A percentile compares a stretch with the other conserved stretches of the same genome.
Conservation (phyloP, 768 basidiomycete species). For the Grammothele lineata region DNA sequence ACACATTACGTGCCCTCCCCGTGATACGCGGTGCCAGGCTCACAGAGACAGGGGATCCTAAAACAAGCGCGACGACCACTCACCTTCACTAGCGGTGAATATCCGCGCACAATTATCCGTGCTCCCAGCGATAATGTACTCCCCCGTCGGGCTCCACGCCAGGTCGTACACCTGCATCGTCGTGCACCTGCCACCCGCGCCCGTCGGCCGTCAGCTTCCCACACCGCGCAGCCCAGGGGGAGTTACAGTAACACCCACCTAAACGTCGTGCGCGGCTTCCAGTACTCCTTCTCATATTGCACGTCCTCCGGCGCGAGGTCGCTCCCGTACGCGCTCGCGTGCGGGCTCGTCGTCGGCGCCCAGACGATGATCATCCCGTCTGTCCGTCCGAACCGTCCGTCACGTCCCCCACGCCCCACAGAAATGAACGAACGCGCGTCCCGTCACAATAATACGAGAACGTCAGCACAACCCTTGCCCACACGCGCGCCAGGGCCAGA, state of each 20-base stretch:
- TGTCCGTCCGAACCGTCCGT: slow-evolving; percentile 27
- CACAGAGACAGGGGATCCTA: too few species aligned
- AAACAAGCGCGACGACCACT: slow-evolving; percentile 17
- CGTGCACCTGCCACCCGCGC: slow-evolving; percentile 56
- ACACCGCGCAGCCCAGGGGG: too few species aligned
- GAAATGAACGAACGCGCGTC: too few species aligned
- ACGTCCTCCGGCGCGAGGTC: slow-evolving; percentile 74
- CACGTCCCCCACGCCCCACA: too few species aligned
- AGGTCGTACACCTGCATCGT: slow-evolving; percentile 97
- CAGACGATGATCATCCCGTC: slow-evolving; percentile 98
- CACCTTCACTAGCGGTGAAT: slow-evolving; percentile 72
- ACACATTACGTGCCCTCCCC: too few species aligned
- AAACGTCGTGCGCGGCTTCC: slow-evolving; percentile 86
- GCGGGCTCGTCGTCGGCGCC: slow-evolving; percentile 76
- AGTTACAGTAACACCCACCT: slow-evolving; percentile 58
- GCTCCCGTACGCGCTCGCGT: slow-evolving; percentile 73
- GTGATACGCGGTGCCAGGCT: background rate
- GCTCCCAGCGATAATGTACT: slow-evolving; percentile 92
- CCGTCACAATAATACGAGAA: too few species aligned
- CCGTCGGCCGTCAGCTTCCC: too few species aligned
- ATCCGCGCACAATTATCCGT: slow-evolving; percentile 94
- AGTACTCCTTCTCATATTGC: slow-evolving; percentile 90
- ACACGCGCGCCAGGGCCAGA: too few species aligned
- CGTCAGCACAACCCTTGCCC: too few species aligned
- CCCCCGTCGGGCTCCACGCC: slow-evolving; percentile 94